Evolutionary conservation across 345 rosid species (phyloP), one percentile per base, ranked within the genome.

Genomic region (Murraya koenigii): DNA sequence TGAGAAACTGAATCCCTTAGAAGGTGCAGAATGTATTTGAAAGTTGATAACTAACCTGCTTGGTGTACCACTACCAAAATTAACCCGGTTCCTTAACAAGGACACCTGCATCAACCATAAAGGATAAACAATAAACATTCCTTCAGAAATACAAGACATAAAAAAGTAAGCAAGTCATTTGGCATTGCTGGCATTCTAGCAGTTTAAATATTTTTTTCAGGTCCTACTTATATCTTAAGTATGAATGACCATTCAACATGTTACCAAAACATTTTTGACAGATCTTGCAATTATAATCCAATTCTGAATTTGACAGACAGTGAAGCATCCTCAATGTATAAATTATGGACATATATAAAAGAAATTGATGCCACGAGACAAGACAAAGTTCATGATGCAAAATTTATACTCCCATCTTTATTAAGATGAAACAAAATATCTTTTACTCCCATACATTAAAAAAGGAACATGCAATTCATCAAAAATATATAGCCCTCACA

Each of bases 11-110:
- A 17, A 52, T 19, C 22, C 55, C 6, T 52, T 52, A 17, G 56
- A 52, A 52, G 22, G n/a, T 17, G 22, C 56, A 17, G n/a, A 52
- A 15, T 52, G 56, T 17, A 52, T 17, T 52, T 10, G 69, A 69
- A 39, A 23, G 38, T 33, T 13, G 64, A 70, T 56, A 36, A 77
- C 81, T 74, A 64, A 94, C 98, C 98, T 91, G 87, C 85, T 95
- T 65, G 98, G 99, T 72, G 97, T 95, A 66, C 98, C 98, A 7
- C 98, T 84, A 1, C 90, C 97, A 78, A 93, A 80, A 82, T 93
- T 95, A 17, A 91, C 98, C 56, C 97, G 93, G 55, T 82, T 85
- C 86, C 90, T 89, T 76, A 95, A 81, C 26, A 88, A 75, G 26
- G 92, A 69, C 5, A 93, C 91, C 97, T 93, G 90, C 82, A 87